Conservation (phyloP, 441 rosid genomes). For the Aleurites moluccanus region DNA sequence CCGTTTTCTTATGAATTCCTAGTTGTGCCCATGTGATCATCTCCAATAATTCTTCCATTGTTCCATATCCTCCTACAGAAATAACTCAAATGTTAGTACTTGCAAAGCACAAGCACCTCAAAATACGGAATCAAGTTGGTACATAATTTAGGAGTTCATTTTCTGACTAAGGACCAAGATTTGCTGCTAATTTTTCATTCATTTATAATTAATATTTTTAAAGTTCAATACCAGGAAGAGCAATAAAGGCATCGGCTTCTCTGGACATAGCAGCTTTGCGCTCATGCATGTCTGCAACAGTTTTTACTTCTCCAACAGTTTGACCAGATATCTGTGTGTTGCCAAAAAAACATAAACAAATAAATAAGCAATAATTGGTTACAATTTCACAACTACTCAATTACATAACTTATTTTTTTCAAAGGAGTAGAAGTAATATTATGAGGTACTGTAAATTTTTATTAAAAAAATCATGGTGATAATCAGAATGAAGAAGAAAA, state of each 20-base stretch:
- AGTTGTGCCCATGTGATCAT: slow-evolving; percentile 99
- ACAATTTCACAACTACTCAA: slow-evolving; percentile 1
- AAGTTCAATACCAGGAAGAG: slow-evolving; percentile 75
- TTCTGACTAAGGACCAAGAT: slow-evolving; percentile 8
- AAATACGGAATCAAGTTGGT: background rate
- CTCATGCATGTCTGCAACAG: slow-evolving; percentile 90
- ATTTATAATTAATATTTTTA: background rate
- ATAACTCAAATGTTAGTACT: slow-evolving; percentile 5
- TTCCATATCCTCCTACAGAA: slow-evolving; percentile 88
- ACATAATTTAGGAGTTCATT: background rate
- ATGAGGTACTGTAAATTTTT: background rate
- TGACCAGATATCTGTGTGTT: slow-evolving; percentile 78
- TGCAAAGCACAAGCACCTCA: slow-evolving; percentile 12
- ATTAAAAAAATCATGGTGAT: background rate
- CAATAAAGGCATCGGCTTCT: slow-evolving; percentile 93
- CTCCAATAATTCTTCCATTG: slow-evolving; percentile 94
- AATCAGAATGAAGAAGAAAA: slow-evolving; percentile 5
- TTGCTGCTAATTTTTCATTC: background rate
- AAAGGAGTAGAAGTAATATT: slow-evolving; percentile 5
- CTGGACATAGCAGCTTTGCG: slow-evolving; percentile 92
- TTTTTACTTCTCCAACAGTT: slow-evolving; percentile 83
- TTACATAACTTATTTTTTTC: background rate
- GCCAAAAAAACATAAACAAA: background rate
- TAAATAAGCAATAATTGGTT: slow-evolving; percentile 5
- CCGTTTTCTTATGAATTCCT: slow-evolving; percentile 94